Base-by-base conservation (phyloP, 2,329 filamentous ascomycete genomes). In the Scopulariopsis brevicaulis region DNA sequence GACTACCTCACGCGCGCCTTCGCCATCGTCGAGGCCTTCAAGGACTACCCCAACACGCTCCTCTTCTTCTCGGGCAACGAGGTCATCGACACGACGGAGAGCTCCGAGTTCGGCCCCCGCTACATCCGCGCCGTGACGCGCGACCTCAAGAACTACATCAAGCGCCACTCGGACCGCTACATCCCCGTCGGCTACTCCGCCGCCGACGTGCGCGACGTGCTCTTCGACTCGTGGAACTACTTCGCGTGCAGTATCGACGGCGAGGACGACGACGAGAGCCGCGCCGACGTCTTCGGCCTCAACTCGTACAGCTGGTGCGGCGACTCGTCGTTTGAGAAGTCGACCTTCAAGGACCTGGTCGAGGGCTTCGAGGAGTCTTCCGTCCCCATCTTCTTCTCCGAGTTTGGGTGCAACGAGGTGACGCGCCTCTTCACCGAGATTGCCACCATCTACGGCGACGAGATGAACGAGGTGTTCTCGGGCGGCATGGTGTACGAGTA, bases 401-500 rank as follows among this genome's bases (percentile, higher is more conserved):
- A 94, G 68, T 87, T 79, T 65, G 89, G 89, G 60, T 93, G 89
- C 81, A 93, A 91, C 74, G 75, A 78, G 43, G 82, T 84, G 15
- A 69, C 74, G 15, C 86, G 89, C 64, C 72, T 84, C 64, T 94
- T 91, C 74, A 86, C 87, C 63, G 89, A 94, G 72, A 85, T 90
- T 14, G 77, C 75, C 58, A 76, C 84, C 61, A 83, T 94, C 63
- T 93, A 93, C 70, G 80, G 87, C 59, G 66, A 77, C 46, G 65
- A 89, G 62, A 91, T 93, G 86, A 85, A 73, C 14, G 69, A 76
- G 20, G 75, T 83, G 59, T 84, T 93, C 66, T 86, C 84, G 58
- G 89, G 89, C 62, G 89, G 88, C 62, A 77, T 94, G 53, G 87
- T 93, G 53, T 94, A 93, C 75, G 87, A 94, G 71, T 93, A 82